These are phyloP conservation scores for Coemansia sp. DNA, from an alignment of 192 early-diverging fungal genomes.

Conservation along the genomic window DNA sequence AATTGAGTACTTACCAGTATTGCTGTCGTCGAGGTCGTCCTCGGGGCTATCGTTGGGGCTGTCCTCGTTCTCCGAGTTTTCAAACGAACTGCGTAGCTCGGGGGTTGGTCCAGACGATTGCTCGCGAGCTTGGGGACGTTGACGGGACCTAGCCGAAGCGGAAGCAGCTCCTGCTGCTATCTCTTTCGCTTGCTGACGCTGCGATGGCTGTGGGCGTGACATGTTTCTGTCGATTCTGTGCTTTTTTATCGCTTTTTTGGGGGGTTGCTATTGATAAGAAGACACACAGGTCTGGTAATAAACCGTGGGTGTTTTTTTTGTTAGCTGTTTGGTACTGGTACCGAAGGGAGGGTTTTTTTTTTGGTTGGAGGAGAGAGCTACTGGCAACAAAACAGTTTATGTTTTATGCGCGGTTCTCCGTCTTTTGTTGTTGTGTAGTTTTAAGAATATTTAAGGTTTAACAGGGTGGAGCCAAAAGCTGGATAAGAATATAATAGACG, in stretches of 20 bases:
- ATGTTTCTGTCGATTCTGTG: slow-evolving; percentile 11
- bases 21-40: slow-evolving; percentile 1
- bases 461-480: neutral
- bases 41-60: neutral
- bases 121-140: slow-evolving; percentile 13
- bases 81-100: slow-evolving; percentile 5
- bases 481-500: neutral
- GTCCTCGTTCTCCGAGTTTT: slow-evolving; percentile 15
- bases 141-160: slow-evolving; percentile 15
- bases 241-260: neutral
- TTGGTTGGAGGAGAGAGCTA: neutral
- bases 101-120: slow-evolving; percentile 4
- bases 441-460: neutral
- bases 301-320: neutral
- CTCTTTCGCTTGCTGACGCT: slow-evolving; percentile 7
- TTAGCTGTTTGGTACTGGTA: neutral
- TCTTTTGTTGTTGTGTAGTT: neutral
- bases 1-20: no score
- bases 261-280: neutral
- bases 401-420: slow-evolving; percentile 1
- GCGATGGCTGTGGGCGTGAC: slow-evolving; percentile 25
- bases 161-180: neutral
- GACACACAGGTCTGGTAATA: slow-evolving; percentile 2
- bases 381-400: neutral
- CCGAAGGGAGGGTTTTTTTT: neutral